A percentile compares a stretch with the other conserved stretches of the same genome.
These are phyloP conservation scores for Microbotryum lychnidis-dioicae DNA, from an alignment of 1,284 basidiomycete genomes.

Conservation along the genomic window DNA sequence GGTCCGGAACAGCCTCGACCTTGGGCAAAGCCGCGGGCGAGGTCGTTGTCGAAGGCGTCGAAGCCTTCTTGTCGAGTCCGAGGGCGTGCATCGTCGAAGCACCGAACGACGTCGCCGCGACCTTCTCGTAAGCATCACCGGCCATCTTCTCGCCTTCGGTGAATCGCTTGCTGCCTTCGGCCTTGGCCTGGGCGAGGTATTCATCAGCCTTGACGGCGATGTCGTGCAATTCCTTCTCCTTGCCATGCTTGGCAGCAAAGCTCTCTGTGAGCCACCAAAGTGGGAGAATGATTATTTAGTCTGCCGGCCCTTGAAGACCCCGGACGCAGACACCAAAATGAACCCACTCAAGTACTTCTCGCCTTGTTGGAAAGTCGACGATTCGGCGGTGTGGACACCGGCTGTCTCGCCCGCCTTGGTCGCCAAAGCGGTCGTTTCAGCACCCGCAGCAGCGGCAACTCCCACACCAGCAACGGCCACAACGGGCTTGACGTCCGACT, in stretches of 20 bases:
- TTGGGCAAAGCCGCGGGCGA: background rate
- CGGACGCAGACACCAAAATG: background rate
- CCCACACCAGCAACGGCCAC: background rate
- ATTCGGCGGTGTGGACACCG: background rate
- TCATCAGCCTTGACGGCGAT: slow-evolving; percentile 2
- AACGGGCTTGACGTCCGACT: slow-evolving; percentile 3
- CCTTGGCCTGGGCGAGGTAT: slow-evolving; percentile 2
- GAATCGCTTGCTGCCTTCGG: slow-evolving; percentile 4
- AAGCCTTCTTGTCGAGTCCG: slow-evolving; percentile 1
- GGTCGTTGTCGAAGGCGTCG: background rate
- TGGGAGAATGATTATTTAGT: background rate
- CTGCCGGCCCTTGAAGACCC: background rate
- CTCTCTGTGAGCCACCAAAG: too few species aligned
- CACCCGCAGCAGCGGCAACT: background rate
- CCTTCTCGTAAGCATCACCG: slow-evolving; percentile 1
- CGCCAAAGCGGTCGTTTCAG: background rate
- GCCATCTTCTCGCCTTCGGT: background rate
- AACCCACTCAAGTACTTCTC: background rate
- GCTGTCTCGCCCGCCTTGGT: background rate
- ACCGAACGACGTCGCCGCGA: slow-evolving; percentile 2
- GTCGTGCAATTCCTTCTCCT: background rate
- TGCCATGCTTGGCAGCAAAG: background rate
- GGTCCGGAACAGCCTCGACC: background rate
- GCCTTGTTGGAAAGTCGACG: background rate
- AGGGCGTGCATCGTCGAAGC: slow-evolving; percentile 4